Evolutionary conservation across 495 filamentous ascomycete species (phyloP).

Genomic region (Neurospora intermedia): DNA sequence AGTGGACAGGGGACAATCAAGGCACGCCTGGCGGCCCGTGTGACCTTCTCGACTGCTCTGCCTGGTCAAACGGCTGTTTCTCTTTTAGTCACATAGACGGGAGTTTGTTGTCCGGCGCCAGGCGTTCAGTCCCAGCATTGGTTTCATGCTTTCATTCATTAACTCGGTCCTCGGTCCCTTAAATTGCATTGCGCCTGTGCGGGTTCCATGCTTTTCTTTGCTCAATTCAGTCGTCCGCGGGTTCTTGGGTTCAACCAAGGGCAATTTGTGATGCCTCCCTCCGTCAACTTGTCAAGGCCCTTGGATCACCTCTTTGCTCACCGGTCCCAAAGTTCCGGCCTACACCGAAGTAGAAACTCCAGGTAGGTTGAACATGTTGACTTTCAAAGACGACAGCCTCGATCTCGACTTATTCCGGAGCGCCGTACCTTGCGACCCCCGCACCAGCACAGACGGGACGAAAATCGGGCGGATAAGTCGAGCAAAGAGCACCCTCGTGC

Average conservation of each 20-base stretch:
- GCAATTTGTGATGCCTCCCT: background rate
- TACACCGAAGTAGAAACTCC: background rate
- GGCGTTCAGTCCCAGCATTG: background rate
- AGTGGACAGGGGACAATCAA: conserved; percentile 3
- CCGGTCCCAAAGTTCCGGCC: background rate
- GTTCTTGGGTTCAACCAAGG: background rate
- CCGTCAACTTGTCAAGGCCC: background rate
- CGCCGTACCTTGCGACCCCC: background rate
- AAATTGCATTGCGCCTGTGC: background rate
- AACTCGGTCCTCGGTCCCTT: background rate
- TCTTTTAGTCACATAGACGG: conserved; percentile 12
- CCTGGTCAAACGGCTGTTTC: conserved; percentile 14
- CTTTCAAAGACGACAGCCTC: background rate
- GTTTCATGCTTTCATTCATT: background rate
- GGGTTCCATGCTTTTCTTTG: background rate
- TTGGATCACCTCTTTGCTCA: background rate
- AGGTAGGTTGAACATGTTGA: background rate
- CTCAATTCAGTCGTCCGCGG: background rate
- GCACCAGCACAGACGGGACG: background rate
- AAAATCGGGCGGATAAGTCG: background rate
- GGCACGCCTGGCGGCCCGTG: conserved; percentile 4
- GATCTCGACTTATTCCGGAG: background rate
- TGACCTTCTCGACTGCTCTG: conserved; percentile 16
- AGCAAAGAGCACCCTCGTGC: background rate
- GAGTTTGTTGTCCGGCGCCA: background rate